Conservation (phyloP, 2,329 filamentous ascomycete genomes). For the Teratosphaeria epicoccoides region DNA sequence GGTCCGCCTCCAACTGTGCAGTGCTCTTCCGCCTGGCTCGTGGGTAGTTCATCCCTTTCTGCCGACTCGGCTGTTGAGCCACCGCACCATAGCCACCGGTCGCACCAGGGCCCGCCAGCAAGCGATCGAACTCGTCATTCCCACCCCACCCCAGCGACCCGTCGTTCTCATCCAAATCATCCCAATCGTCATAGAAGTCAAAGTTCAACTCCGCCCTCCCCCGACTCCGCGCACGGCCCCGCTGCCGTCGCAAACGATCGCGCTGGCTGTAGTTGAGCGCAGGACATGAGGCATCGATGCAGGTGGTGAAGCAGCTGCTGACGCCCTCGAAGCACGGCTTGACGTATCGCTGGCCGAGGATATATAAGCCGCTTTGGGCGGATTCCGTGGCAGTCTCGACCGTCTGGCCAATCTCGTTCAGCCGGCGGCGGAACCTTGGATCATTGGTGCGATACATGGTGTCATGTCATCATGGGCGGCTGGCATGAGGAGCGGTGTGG, state of each 20-base stretch:
- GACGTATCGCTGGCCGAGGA: constrained; percentile 77
- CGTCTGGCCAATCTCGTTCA: constrained; percentile 86
- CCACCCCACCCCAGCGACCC: constrained; percentile 58
- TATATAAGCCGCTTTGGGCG: constrained; percentile 83
- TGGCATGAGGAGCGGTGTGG: constrained; percentile 2
- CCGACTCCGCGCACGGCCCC: constrained; percentile 51
- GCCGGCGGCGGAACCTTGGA: constrained; percentile 80
- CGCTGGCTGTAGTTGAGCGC: constrained; percentile 26
- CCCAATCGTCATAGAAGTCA: constrained; percentile 98
- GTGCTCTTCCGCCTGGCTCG: constrained; percentile 40
- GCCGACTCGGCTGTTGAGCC: constrained; percentile 53
- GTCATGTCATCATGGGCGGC: neutral
- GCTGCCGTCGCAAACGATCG: constrained; percentile 49
- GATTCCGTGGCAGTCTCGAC: constrained; percentile 83
- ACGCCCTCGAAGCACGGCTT: constrained; percentile 65
- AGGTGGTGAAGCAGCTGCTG: constrained; percentile 52
- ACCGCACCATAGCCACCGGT: constrained; percentile 32
- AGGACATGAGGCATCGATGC: constrained; percentile 49
- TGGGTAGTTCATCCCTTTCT: constrained; percentile 75
- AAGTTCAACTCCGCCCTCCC: constrained; percentile 73
- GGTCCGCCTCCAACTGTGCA: constrained; percentile 49
- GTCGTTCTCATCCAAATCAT: constrained; percentile 52
- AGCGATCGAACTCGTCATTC: constrained; percentile 72
- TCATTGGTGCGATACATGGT: constrained; percentile 55
- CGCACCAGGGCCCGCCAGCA: constrained; percentile 57